Conservation (phyloP, 2,329 filamentous ascomycete genomes). For the Claviceps sp. region DNA sequence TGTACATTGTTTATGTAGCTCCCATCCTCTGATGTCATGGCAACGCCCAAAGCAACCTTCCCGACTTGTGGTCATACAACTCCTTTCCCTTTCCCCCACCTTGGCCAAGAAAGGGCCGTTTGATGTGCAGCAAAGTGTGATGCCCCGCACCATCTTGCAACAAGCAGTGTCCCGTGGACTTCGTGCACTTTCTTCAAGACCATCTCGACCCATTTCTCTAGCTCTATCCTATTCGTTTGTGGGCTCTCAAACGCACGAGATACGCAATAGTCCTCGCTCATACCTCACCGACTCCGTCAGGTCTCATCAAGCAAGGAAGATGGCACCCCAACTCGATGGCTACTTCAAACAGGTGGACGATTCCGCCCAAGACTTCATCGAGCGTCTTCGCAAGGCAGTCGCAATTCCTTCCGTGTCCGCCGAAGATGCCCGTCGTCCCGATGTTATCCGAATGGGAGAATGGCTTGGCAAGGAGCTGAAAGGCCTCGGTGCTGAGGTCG, state of each 20-base stretch:
- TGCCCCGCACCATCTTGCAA: constrained; percentile 33
- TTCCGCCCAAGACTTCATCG: constrained; percentile 70
- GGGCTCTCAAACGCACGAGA: constrained; percentile 2
- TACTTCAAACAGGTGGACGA: constrained; percentile 89
- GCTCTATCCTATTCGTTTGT: constrained; percentile 10
- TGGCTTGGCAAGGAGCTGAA: constrained; percentile 77
- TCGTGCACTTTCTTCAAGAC: constrained; percentile 8
- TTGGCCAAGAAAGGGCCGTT: not conserved
- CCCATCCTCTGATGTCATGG: no score
- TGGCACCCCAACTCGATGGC: constrained; percentile 81
- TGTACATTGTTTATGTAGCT: no score
- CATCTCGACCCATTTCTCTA: constrained; percentile 10
- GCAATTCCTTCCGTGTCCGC: constrained; percentile 94
- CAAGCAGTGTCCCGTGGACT: constrained; percentile 13
- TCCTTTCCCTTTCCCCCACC: no score
- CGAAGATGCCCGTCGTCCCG: constrained; percentile 73
- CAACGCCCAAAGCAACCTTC: no score
- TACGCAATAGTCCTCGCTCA: constrained; percentile 16
- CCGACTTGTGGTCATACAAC: no score
- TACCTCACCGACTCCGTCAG: constrained; percentile 42
- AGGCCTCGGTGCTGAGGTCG: constrained; percentile 70
- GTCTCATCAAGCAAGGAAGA: constrained; percentile 53
- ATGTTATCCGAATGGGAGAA: constrained; percentile 94
- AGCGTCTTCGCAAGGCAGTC: constrained; percentile 80
- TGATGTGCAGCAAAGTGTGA: constrained; percentile 9